A percentile compares a stretch with the other conserved stretches of the same genome.
Conservation (phyloP, 2,329 filamentous ascomycete species). For the Cladosporium sp. region DNA sequence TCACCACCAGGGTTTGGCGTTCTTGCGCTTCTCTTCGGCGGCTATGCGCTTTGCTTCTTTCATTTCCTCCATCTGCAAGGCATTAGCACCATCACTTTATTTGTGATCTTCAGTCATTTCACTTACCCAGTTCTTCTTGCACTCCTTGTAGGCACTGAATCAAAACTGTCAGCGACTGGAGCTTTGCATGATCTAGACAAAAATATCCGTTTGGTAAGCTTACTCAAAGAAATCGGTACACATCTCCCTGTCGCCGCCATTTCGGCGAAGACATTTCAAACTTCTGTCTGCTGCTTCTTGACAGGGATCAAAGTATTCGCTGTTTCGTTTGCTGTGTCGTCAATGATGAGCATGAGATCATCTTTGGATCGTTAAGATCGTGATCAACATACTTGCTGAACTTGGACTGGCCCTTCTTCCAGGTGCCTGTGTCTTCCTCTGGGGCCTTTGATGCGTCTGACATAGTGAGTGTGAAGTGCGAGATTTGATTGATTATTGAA, state of each 20-base stretch:
- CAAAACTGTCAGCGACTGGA: no score
- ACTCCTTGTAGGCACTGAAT: slow-evolving; percentile 76
- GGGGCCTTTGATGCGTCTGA: neutral
- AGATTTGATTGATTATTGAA: neutral
- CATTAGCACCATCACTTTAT: neutral
- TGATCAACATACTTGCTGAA: neutral
- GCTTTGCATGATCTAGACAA: no score
- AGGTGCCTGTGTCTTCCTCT: slow-evolving; percentile 2
- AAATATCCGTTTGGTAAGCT: slow-evolving; percentile 30
- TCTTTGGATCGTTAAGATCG: neutral
- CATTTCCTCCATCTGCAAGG: slow-evolving; percentile 40
- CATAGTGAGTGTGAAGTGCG: neutral
- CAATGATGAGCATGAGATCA: neutral
- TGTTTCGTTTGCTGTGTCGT: slow-evolving; percentile 70
- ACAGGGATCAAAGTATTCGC: slow-evolving; percentile 92
- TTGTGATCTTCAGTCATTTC: neutral
- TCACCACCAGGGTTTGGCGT: slow-evolving; percentile 30
- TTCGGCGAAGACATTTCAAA: slow-evolving; percentile 82
- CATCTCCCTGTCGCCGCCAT: slow-evolving; percentile 81
- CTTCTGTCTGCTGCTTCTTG: slow-evolving; percentile 85
- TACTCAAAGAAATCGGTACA: slow-evolving; percentile 95
- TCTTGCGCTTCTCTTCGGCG: slow-evolving; percentile 25
- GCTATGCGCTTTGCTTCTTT: slow-evolving; percentile 40
- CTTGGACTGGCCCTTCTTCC: slow-evolving; percentile 7
- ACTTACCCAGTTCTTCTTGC: slow-evolving; percentile 89